phyloP scores from a whole-genome alignment of 2,329 filamentous ascomycete genomes.

The Hymenoscyphus linearis region DNA sequence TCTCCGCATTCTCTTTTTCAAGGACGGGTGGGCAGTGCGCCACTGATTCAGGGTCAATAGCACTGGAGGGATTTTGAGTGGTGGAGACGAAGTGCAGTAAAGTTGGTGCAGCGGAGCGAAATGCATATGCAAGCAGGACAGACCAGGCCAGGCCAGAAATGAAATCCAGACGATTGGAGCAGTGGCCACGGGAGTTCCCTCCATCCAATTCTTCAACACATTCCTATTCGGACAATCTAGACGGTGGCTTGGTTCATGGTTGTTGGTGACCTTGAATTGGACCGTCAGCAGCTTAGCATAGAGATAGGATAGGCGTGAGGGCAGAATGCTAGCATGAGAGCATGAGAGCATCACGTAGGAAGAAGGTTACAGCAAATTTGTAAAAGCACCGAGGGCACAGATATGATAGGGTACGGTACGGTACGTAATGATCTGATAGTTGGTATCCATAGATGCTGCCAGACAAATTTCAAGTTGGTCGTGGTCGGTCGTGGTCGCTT shows the following conservation, averaged over 20 bases:
- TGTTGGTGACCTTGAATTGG: no score
- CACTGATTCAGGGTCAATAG: background rate
- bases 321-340: no score
- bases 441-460: no score
- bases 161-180: background rate
- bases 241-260: background rate
- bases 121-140: background rate
- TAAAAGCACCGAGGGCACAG: background rate
- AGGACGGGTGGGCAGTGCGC: background rate
- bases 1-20: background rate
- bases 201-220: slow-evolving; percentile 1
- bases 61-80: background rate
- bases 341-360: no score
- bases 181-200: background rate
- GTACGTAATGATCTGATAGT: background rate
- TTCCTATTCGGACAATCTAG: background rate
- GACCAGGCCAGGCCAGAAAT: background rate
- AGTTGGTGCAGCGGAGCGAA: background rate
- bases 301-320: no score
- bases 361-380: no score
- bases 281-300: no score
- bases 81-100: background rate
- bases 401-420: background rate
- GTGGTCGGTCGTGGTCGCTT: background rate
- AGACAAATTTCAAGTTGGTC: no score